phyloP scores from a whole-genome alignment of 441 rosid genomes.

The Theobroma grandiflorum region DNA sequence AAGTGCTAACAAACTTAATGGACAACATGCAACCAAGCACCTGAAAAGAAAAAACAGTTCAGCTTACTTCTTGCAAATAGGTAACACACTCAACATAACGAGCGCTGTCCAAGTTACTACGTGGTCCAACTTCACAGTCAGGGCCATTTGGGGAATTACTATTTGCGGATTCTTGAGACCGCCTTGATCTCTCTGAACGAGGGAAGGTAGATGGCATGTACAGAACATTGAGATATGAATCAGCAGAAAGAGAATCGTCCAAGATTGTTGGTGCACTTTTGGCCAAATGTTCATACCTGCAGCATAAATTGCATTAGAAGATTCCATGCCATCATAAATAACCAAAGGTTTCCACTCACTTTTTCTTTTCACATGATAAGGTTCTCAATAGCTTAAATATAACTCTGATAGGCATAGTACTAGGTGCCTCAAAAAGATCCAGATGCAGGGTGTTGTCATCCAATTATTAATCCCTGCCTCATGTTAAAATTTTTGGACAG shows the following conservation, averaged over 20 bases:
- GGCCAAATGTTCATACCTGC: conserved; percentile 99
- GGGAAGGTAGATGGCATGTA: conserved; percentile 99
- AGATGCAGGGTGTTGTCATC: conserved; percentile 4
- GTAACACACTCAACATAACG: conserved; percentile 85
- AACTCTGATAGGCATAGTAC: not conserved
- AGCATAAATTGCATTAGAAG: conserved; percentile 34
- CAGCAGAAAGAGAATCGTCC: conserved; percentile 99
- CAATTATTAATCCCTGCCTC: conserved; percentile 13
- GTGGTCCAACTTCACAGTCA: conserved; percentile 84
- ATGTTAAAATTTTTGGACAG: conserved; percentile 4
- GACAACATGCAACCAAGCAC: conserved; percentile 19
- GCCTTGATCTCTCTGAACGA: conserved; percentile 92
- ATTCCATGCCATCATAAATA: conserved; percentile 18
- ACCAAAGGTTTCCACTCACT: not conserved
- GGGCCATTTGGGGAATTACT: conserved; percentile 57
- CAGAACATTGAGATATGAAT: conserved; percentile 94
- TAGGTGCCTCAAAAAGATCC: not conserved
- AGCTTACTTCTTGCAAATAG: conserved; percentile 93
- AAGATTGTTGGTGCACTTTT: conserved; percentile 98
- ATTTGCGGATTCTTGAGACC: conserved; percentile 64
- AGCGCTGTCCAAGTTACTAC: conserved; percentile 84
- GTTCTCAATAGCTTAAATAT: conserved; percentile 14
- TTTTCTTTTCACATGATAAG: conserved; percentile 15
- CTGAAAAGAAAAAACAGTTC: conserved; percentile 17
- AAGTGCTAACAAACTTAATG: conserved; percentile 12